Base-by-base conservation (phyloP, 2,329 filamentous ascomycete species). In the Teratosphaeria destructans region DNA sequence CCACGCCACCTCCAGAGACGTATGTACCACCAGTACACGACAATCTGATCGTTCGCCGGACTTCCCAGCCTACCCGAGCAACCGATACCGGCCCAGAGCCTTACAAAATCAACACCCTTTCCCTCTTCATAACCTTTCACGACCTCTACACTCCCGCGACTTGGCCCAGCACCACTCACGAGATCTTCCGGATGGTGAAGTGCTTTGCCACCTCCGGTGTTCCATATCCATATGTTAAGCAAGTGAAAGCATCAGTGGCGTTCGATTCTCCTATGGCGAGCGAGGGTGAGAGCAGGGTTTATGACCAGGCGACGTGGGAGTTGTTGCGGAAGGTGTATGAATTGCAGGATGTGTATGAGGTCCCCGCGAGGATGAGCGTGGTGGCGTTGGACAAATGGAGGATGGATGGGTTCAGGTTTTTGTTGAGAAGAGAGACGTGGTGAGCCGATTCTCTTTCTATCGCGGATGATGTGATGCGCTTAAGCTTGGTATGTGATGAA, bases 101-200 rank as follows among this genome's bases (percentile, higher is more conserved):
- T 0, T 63, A 62, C 52, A 62, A 56, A 23, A 61, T 68, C 61
- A 56, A 64, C n/a, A 62, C 49, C 3, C 39, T 68, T 27, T 61
- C 34, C 11, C 19, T 68, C 3, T n/a, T 58, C n/a, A 49, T 67
- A 3, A 58, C 57, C 1, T 67, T 67, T 26, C 60, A 64, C 32
- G 66, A 68, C 54, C 35, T 64, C 47, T 66, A 68, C 43, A 67
- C 65, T 10, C 62, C 62, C 0, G 62, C 57, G 11, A 67, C 65
- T 6, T 66, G 64, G 61, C 54, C 63, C 16, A 52, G 52, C 4
- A 61, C 64, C 2, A 57, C 61, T 1, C 57, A 60, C 27, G 63
- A 65, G 52, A 62, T 66, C 11, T 64, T 64, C 32, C 57, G 59
- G 2, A 61, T 61, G 60, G 56, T 66, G 56, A 64, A 65, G 58